Percentiles rank a stretch among this genome's conserved stretches.
Evolutionary conservation across 1,284 basidiomycete genomes (phyloP).

Genomic region (Pseudozyma thailandica): DNA sequence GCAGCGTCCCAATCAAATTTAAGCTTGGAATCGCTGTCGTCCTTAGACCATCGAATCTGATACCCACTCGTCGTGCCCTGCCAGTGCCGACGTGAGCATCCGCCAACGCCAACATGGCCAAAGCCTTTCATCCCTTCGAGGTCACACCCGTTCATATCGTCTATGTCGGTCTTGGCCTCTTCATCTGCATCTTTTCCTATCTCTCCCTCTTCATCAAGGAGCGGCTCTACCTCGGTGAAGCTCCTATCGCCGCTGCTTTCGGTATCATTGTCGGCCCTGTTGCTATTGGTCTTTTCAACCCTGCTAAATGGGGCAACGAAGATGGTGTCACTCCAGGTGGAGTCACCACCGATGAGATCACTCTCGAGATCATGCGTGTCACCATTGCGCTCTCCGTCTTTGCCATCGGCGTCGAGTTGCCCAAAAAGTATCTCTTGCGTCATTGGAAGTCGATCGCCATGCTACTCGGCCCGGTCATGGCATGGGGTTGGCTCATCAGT

Average conservation of each 20-base stretch:
- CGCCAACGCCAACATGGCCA: slow-evolving; percentile 23
- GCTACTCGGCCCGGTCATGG: slow-evolving; percentile 88
- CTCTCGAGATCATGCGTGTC: slow-evolving; percentile 86
- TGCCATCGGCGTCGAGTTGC: slow-evolving; percentile 83
- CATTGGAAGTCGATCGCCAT: slow-evolving; percentile 91
- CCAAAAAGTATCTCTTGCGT: slow-evolving; percentile 77
- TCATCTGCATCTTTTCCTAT: slow-evolving; percentile 82
- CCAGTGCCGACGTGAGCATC: background rate
- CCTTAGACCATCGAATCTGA: background rate
- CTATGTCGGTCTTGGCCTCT: slow-evolving; percentile 64
- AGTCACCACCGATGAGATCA: slow-evolving; percentile 76
- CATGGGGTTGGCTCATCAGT: slow-evolving; percentile 84
- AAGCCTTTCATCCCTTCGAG: slow-evolving; percentile 63
- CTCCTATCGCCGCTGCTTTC: slow-evolving; percentile 92
- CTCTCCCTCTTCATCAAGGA: slow-evolving; percentile 93
- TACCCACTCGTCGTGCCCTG: background rate
- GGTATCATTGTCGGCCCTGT: slow-evolving; percentile 90
- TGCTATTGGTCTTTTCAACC: slow-evolving; percentile 85
- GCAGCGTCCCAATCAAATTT: slow-evolving; percentile 16
- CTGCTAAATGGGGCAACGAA: slow-evolving; percentile 79
- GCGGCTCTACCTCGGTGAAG: slow-evolving; percentile 94
- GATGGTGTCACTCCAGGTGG: slow-evolving; percentile 71
- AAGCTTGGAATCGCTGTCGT: background rate
- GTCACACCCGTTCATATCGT: slow-evolving; percentile 63
- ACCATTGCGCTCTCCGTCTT: slow-evolving; percentile 97